Base-by-base conservation (phyloP, 2,329 filamentous ascomycete genomes). In the Alternaria ethzedia region DNA sequence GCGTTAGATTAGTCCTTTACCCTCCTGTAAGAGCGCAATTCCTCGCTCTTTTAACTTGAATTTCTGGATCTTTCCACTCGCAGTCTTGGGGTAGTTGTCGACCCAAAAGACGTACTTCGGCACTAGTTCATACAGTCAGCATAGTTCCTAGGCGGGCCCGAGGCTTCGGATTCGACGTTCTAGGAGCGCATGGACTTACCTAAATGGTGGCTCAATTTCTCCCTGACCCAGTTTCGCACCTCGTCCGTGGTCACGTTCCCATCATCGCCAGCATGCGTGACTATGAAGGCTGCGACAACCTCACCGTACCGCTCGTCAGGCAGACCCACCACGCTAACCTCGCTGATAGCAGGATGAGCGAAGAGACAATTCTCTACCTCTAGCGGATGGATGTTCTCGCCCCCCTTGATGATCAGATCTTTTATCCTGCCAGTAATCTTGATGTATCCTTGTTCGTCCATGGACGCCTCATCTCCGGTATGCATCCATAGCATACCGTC, bases 21-120 rank as follows among this genome's bases (percentile, higher is more conserved):
- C 74, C 30, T 75, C 71, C 26, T 70, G 59, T 3, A 75, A 5
- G 28, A 75, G 26, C 23, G 54, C 59, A 9, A 75, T 70, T 0
- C 88, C 94, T 73, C 86, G 82, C 15, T 94, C 91, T 74, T 88
- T 87, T 73, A 98, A 79, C 82, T 91, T 95, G 78, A 91, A 97
- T 83, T 98, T 97, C 82, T 97, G 93, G 59, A 98, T 94, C 87
- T 99, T 99, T 23, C 95, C 95, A 78, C 93, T 97, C 6, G 94
- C 92, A 36, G 96, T 99, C 86, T 97, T 97, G 20, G 95, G 95
- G 77, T 92, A 96, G n/a, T 89, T 87, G 1, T 90, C 86, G 0
- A 92, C 85, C 87, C 92, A 97, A 77, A 97, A 97, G n/a, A 98
- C 87, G 76, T 95, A 88, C 80, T 92, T 96, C 0, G 95, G 95